phyloP scores from a whole-genome alignment of 805 yeast genomes.

The Yamadazyma sp. region DNA sequence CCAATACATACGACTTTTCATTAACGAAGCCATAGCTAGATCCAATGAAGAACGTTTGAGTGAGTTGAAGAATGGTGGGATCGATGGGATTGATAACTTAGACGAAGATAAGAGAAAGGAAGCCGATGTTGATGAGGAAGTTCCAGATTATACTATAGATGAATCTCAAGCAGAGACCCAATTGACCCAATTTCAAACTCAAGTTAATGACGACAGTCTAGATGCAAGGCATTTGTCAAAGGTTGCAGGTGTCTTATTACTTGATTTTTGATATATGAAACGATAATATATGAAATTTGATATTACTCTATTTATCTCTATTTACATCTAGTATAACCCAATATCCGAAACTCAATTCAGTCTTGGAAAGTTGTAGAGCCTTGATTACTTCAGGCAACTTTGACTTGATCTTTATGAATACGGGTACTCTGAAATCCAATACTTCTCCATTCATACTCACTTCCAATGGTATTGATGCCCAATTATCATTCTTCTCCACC shows the following conservation, averaged over 20 bases:
- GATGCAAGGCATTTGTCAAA: constrained; percentile 55
- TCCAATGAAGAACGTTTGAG: constrained; percentile 50
- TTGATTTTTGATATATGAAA: constrained; percentile 40
- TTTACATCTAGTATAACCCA: constrained; percentile 19
- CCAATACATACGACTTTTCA: constrained; percentile 54
- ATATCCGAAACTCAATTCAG: constrained; percentile 21
- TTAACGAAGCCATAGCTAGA: constrained; percentile 56
- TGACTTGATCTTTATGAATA: constrained; percentile 26
- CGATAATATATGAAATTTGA: too few relatives aligned
- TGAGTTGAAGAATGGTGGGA: constrained; percentile 21
- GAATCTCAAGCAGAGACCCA: constrained; percentile 12
- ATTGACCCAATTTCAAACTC: constrained; percentile 5
- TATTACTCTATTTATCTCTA: background rate
- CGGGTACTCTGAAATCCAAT: constrained; percentile 21
- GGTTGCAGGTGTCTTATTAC: constrained; percentile 52
- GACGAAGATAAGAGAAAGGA: constrained; percentile 12
- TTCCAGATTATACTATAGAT: constrained; percentile 12
- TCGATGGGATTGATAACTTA: constrained; percentile 34
- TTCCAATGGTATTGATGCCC: constrained; percentile 34
- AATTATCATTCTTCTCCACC: constrained; percentile 26
- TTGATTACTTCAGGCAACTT: constrained; percentile 21
- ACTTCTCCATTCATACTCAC: constrained; percentile 11
- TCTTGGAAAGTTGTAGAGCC: constrained; percentile 13
- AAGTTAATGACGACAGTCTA: constrained; percentile 27
- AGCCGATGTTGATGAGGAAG: constrained; percentile 15